Evolutionary conservation across 306 rosid species (phyloP).

Genomic region (Cucurbita argyrosperma): DNA sequence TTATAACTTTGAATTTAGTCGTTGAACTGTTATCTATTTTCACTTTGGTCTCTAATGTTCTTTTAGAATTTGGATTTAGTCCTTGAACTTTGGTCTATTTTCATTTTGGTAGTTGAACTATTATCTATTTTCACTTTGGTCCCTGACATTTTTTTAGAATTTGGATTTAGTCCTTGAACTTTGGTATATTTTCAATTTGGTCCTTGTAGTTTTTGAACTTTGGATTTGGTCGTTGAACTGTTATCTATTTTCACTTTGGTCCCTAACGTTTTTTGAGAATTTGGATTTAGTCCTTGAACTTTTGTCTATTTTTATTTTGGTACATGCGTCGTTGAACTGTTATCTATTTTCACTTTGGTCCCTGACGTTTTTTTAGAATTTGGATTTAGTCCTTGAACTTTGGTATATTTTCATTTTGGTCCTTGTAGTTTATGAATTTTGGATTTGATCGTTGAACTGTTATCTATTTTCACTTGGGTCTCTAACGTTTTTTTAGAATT

Average conservation of each 20-base stretch:
- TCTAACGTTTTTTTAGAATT: too few relatives aligned
- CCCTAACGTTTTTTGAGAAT: too few relatives aligned
- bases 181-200: too few relatives aligned
- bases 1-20: background rate
- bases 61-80: background rate
- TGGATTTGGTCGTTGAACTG: background rate
- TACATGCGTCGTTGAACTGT: background rate
- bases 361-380: background rate
- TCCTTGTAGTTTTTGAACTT: background rate
- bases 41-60: background rate
- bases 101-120: background rate
- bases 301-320: too few relatives aligned
- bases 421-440: background rate
- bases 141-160: too few relatives aligned
- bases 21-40: background rate
- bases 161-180: too few relatives aligned
- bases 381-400: background rate
- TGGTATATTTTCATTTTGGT: background rate
- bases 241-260: too few relatives aligned
- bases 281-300: too few relatives aligned
- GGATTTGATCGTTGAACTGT: too few relatives aligned
- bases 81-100: background rate
- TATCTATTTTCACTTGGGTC: too few relatives aligned
- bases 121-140: too few relatives aligned
- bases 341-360: background rate